Evolutionary conservation across 768 basidiomycete species (phyloP), one percentile per base, ranked within the genome.

Genomic region (Russula emetica): DNA sequence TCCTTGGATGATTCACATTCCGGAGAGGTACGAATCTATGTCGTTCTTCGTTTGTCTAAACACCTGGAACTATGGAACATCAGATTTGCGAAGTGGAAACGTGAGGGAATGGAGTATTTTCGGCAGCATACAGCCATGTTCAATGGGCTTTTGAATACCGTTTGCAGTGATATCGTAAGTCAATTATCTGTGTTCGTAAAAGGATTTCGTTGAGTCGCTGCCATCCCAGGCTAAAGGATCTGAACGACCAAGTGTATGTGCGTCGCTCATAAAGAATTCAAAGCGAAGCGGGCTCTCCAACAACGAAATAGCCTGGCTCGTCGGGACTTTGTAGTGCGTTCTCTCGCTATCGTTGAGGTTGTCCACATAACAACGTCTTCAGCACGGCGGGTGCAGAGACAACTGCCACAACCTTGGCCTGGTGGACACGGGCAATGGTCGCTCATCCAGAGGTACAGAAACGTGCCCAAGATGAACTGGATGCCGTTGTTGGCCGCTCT

Each of bases 1-100:
- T 38, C 71, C 70, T 13, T 55, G 55, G 38, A 69, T 70, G 64
- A 42, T 55, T 22, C 32, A 65, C 30, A 63, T 70, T 30, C 69
- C 69, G 2, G 44, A 50, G 42, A 63, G 65, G 66, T 61, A 40
- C n/a, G 26, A 5, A 6, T 40, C 16, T 28, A 18, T 8, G 30
- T 9, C 1, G 9, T 8, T 16, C 9, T 8, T 30, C 14, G 9
- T 26, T 10, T 32, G 7, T 30, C 36, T 6, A n/a, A 28, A 36
- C 6, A 18, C 42, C 20, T 10, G 10, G 1, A 13, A 4, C n/a
- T 3, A 9, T 14, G 28, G 5, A 14, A 49, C 28, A 30, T 16
- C 26, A 64, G 63, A 20, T 55, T 70, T 34, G 64, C 68, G 1
- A 65, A 63, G 28, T 71, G 70, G 70, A 71, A 71, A 47, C 70